Percentiles rank a stretch among this genome's conserved stretches.
These are phyloP conservation scores for Coniella vitis DNA, from an alignment of 2,329 filamentous ascomycete genomes.

Conservation along the genomic window DNA sequence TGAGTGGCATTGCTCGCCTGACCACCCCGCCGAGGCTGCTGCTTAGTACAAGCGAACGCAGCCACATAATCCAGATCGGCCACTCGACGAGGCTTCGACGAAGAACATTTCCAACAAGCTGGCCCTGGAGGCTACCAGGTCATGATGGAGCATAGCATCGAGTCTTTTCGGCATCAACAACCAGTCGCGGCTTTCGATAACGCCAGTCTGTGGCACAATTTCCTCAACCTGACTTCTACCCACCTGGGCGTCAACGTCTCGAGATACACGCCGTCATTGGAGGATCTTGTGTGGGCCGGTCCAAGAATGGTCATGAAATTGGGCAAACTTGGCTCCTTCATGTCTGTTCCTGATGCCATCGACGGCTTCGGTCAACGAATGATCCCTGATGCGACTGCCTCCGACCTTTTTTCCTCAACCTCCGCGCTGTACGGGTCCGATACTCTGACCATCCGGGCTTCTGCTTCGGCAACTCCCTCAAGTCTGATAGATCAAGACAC, in stretches of 20 bases:
- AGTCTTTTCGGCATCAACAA: conserved; percentile 6
- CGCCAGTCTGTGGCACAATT: conserved; percentile 42
- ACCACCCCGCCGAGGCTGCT: neutral
- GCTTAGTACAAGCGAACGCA: neutral
- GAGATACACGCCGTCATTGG: conserved; percentile 55
- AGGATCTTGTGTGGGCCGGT: conserved; percentile 62
- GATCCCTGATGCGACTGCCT: conserved; percentile 51
- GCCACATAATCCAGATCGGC: too few species aligned
- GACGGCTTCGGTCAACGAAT: conserved; percentile 54
- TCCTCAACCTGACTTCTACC: conserved; percentile 47
- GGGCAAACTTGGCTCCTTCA: conserved; percentile 58
- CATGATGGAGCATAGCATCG: conserved; percentile 13
- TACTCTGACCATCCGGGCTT: conserved; percentile 41
- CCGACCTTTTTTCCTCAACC: conserved; percentile 28
- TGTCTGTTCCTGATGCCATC: conserved; percentile 51
- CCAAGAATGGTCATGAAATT: conserved; percentile 65
- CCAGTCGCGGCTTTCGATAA: conserved; percentile 31
- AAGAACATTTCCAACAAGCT: neutral
- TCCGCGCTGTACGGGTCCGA: conserved; percentile 41
- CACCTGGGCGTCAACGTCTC: conserved; percentile 46
- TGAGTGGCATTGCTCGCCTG: neutral
- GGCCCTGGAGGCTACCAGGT: neutral
- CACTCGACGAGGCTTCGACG: too few species aligned
- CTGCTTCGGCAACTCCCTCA: conserved; percentile 32
- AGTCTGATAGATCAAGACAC: conserved; percentile 36